Evolutionary conservation across 129 eudicot genomes (phyloP), one percentile per base, ranked within the genome.

Genomic region (Arctium minus): DNA sequence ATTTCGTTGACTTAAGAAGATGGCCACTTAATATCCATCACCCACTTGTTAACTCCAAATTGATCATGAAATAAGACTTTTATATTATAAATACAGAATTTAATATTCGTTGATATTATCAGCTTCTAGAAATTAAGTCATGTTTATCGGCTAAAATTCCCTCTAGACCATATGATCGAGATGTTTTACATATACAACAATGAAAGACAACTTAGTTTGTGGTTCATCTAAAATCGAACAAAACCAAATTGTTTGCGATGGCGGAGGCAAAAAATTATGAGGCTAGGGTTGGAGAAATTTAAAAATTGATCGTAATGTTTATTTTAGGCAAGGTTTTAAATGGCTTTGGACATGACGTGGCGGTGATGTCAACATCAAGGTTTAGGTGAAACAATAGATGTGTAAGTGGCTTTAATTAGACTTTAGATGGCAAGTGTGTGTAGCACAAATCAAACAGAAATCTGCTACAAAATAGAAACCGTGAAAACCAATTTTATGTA

Each of bases 1-100:
- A 71, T 15, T 60, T 42, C 72, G 8, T 77, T 60, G 80, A 77
- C 80, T 77, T 13, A 56, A 53, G 10, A 77, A 33, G 50, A 33
- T 29, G 10, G 80, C 72, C 71, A 36, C 80, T 77, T 60, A 35
- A 56, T 60, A 36, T 33, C 15, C 6, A 60, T 77, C 72, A 42
- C 80, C 80, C 50, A 77, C 72, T 56, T 9, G 53, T n/a, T 60
- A 60, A 60, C 29, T 17, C 8, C 68, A 60, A 60, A 17, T n/a
- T 60, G 29, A 2, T 60, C 0, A 60, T 60, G 22, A 1, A 3
- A 60, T 6, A 60, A 60, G 22, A 56, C 27, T 18, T 60, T 6
- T 17, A 60, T 60, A 17, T 53, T 53, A 53, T 53, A 15, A 53
- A 53, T 53, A 53, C 27, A 5, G 12, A 7, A 7, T 8, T 42